A percentile compares a stretch with the other conserved stretches of the same genome.
Conservation (phyloP, 2,329 filamentous ascomycete species). For the Botrytis sinoallii region DNA sequence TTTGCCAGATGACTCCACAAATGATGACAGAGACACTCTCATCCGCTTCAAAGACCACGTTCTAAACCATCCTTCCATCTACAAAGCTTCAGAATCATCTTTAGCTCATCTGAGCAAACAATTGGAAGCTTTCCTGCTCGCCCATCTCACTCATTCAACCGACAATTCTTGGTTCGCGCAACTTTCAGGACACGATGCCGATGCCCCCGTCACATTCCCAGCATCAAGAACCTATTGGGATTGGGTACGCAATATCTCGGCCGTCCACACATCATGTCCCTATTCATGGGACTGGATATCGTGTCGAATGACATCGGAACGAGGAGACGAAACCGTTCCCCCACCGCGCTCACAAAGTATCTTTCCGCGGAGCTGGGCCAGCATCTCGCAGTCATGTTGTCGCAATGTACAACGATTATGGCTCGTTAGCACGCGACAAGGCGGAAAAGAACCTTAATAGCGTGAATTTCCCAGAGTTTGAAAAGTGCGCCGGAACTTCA, state of each 20-base stretch:
- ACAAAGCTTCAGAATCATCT: background rate
- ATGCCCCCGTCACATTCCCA: background rate
- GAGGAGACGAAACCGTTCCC: background rate
- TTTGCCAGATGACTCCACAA: background rate
- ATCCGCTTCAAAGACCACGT: background rate
- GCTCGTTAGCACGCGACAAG: conserved; percentile 34
- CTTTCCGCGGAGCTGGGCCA: conserved; percentile 18
- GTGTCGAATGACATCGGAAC: background rate
- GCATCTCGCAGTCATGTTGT: conserved; percentile 36
- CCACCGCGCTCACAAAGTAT: conserved; percentile 1
- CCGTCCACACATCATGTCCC: conserved; percentile 11
- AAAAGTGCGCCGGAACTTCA: background rate
- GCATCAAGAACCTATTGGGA: background rate
- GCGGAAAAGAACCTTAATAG: conserved; percentile 39
- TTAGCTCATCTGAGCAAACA: background rate
- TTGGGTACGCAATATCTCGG: conserved; percentile 6
- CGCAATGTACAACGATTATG: conserved; percentile 40
- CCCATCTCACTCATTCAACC: background rate
- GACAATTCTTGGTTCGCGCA: background rate
- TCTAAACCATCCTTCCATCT: background rate
- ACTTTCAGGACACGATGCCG: background rate
- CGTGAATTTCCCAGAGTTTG: conserved; percentile 33
- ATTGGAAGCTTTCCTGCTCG: background rate
- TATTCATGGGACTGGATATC: conserved; percentile 15
- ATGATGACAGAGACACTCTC: background rate